Evolutionary conservation across 2,329 filamentous ascomycete genomes (phyloP).

Genomic region (Apiospora koreana): DNA sequence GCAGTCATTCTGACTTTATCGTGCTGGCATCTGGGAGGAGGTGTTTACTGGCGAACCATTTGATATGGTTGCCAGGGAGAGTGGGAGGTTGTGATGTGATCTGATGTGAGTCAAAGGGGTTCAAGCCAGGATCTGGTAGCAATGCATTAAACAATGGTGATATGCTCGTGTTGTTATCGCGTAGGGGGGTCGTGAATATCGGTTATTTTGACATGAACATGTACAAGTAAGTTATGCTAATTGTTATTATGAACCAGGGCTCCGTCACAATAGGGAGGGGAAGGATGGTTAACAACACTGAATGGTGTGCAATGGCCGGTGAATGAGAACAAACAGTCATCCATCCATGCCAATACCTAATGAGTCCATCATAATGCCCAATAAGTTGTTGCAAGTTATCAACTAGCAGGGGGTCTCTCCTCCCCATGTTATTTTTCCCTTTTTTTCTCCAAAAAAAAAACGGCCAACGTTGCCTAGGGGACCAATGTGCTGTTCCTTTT

Average conservation of each 20-base stretch:
- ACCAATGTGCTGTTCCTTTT: neutral
- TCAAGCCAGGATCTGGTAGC: neutral
- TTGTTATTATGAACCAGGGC: neutral
- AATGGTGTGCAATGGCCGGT: neutral
- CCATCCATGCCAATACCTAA: neutral
- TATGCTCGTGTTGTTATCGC: neutral
- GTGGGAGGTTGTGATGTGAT: neutral
- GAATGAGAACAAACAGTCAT: neutral
- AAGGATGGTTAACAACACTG: neutral
- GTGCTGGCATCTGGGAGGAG: neutral
- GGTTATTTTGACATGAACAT: neutral
- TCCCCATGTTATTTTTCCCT: neutral
- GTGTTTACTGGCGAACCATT: neutral
- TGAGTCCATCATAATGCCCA: conserved; percentile 4
- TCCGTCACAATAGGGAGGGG: conserved; percentile 1
- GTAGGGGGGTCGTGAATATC: neutral
- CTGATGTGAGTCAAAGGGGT: conserved; percentile 1
- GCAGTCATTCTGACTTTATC: neutral
- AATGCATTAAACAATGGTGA: conserved; percentile 4
- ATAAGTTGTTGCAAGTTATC: neutral
- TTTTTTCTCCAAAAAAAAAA: neutral
- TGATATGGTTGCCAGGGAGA: conserved; percentile 5
- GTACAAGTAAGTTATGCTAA: neutral
- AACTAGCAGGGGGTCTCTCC: neutral
- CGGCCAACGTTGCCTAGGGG: neutral